Percentiles rank a stretch among this genome's conserved stretches.
phyloP scores from a whole-genome alignment of 2,329 filamentous ascomycete species.

The Colletotrichum liriopes region DNA sequence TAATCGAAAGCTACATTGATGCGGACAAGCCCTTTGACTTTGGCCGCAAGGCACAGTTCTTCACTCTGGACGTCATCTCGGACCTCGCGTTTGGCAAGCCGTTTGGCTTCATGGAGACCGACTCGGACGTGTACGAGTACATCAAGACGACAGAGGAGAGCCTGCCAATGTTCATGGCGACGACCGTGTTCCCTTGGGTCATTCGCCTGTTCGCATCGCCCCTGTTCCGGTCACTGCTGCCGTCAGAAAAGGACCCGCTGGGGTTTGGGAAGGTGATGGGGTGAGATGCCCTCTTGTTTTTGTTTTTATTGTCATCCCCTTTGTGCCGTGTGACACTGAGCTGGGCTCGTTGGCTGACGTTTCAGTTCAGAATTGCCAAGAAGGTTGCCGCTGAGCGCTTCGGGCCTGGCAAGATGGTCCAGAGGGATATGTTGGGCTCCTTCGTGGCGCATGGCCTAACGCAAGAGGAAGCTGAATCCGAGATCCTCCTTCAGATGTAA shows the following conservation, averaged over 20 bases:
- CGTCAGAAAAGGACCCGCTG: constrained; percentile 54
- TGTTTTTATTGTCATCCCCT: too few relatives aligned
- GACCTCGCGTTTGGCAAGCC: constrained; percentile 64
- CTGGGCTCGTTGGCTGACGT: constrained; percentile 46
- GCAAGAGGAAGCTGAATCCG: constrained; percentile 60
- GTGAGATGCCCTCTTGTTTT: constrained; percentile 55
- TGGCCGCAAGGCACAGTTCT: constrained; percentile 63
- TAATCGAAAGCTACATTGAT: constrained; percentile 57
- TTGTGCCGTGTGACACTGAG: constrained; percentile 43
- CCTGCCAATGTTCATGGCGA: constrained; percentile 60
- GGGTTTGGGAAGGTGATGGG: constrained; percentile 61
- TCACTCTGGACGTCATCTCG: constrained; percentile 69
- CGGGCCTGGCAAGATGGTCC: constrained; percentile 57
- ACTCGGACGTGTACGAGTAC: constrained; percentile 64
- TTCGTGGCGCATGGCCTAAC: constrained; percentile 57
- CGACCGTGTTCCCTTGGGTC: constrained; percentile 58
- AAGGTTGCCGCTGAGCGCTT: constrained; percentile 63
- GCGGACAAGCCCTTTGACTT: constrained; percentile 62
- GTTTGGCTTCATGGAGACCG: constrained; percentile 62
- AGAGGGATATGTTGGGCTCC: constrained; percentile 66
- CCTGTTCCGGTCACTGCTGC: constrained; percentile 57
- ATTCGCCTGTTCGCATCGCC: constrained; percentile 58
- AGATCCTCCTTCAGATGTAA: constrained; percentile 57
- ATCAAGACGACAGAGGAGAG: constrained; percentile 60
- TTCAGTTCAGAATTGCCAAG: constrained; percentile 58